Conservation (phyloP, 1,139 yeast genomes). For the Blastobotrys buckinghamii region DNA sequence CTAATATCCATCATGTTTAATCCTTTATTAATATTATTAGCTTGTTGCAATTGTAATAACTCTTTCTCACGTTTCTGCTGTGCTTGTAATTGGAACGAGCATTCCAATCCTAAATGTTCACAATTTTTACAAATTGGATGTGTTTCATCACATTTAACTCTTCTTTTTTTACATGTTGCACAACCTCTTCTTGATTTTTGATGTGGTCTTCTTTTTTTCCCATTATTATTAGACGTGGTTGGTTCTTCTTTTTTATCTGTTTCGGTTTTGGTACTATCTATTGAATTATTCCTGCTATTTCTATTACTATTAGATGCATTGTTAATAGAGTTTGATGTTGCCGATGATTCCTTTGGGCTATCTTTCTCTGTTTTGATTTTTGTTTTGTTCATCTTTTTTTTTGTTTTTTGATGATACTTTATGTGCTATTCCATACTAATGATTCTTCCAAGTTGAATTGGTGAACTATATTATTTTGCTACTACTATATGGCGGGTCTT, state of each 20-base stretch:
- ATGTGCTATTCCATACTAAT: no score
- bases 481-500: no score
- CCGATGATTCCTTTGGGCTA: no score
- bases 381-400: no score
- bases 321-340: no score
- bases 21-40: conserved; percentile 24
- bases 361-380: no score
- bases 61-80: conserved; percentile 9
- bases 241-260: neutral
- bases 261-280: neutral
- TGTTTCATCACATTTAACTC: conserved; percentile 89
- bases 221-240: neutral
- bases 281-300: no score
- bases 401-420: no score
- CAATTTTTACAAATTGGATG: conserved; percentile 80
- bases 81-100: conserved; percentile 36
- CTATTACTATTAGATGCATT: neutral
- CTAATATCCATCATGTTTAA: conserved; percentile 73
- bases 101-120: conserved; percentile 64
- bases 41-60: conserved; percentile 21
- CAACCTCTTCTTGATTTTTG: conserved; percentile 87
- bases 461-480: no score
- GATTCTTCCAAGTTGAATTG: no score
- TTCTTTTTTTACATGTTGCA: conserved; percentile 75
- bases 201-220: conserved; percentile 43